Conservation (phyloP, 2,329 filamentous ascomycete genomes). For the Sordariomycetes sp. region DNA sequence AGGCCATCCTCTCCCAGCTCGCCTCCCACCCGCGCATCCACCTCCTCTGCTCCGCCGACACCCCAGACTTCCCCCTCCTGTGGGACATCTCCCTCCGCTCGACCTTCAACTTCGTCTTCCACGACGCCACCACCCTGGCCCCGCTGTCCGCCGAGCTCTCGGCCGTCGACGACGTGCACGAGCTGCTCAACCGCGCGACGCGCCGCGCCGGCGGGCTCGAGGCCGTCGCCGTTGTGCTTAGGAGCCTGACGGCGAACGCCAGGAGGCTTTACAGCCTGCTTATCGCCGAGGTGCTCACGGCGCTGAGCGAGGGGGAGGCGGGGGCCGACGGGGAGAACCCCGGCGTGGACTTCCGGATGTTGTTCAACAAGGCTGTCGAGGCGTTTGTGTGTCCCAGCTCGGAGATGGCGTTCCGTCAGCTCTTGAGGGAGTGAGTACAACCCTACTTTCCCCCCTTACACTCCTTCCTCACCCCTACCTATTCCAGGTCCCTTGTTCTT, state of each 20-base stretch:
- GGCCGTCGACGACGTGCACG: constrained; percentile 82
- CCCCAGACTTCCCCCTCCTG: constrained; percentile 74
- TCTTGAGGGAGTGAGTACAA: constrained; percentile 72
- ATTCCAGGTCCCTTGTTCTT: neutral
- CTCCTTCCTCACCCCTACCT: neutral
- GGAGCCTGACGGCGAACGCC: constrained; percentile 85
- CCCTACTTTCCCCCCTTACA: neutral
- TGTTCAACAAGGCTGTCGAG: constrained; percentile 93
- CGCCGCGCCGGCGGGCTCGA: constrained; percentile 78
- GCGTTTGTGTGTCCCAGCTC: constrained; percentile 87
- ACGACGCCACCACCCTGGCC: constrained; percentile 86
- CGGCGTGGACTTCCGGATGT: constrained; percentile 77
- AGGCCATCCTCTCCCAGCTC: constrained; percentile 65
- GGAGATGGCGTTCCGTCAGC: constrained; percentile 87
- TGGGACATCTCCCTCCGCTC: constrained; percentile 85
- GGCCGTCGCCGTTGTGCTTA: constrained; percentile 83
- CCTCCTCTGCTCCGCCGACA: constrained; percentile 74
- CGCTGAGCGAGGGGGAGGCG: constrained; percentile 25
- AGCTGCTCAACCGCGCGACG: constrained; percentile 71
- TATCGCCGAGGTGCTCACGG: constrained; percentile 70
- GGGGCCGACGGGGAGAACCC: constrained; percentile 37
- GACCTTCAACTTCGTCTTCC: constrained; percentile 77
- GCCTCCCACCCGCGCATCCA: constrained; percentile 62
- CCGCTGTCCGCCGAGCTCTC: constrained; percentile 63
- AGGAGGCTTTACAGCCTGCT: constrained; percentile 77